These are phyloP conservation scores for Polytrichum formosum DNA, from an alignment of 225 moss, liverwort and hornwort species.

Conservation along the genomic window DNA sequence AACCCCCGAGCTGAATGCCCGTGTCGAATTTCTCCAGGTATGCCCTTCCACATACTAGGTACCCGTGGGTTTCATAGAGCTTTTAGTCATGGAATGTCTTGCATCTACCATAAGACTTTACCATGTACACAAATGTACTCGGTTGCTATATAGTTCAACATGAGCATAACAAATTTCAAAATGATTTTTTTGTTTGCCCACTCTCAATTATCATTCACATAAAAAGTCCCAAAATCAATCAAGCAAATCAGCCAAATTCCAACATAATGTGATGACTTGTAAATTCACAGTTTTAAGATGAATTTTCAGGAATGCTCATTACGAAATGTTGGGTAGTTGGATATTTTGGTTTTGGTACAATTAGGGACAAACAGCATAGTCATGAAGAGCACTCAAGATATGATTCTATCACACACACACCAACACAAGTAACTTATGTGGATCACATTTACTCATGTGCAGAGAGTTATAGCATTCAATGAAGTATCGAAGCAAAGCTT, in stretches of 20 bases:
- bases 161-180: no score
- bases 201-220: neutral
- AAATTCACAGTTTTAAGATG: neutral
- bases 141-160: no score
- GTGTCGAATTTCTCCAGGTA: conserved; percentile 15
- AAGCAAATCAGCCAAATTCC: conserved; percentile 53
- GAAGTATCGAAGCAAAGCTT: conserved; percentile 78
- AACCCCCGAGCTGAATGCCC: conserved; percentile 53
- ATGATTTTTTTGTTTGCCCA: no score
- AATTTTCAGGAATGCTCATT: neutral
- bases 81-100: no score
- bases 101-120: no score
- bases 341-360: neutral
- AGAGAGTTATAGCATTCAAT: conserved; percentile 67
- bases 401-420: no score
- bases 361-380: no score
- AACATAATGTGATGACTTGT: conserved; percentile 33
- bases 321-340: neutral
- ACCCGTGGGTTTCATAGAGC: no score
- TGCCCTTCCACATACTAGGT: no score
- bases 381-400: no score
- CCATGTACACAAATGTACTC: no score
- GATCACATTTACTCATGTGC: conserved; percentile 1
- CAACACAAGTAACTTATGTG: no score
- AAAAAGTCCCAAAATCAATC: conserved; percentile 15